Evolutionary conservation across 2,329 filamentous ascomycete species (phyloP).

Genomic region (Calonectria ilicicola): DNA sequence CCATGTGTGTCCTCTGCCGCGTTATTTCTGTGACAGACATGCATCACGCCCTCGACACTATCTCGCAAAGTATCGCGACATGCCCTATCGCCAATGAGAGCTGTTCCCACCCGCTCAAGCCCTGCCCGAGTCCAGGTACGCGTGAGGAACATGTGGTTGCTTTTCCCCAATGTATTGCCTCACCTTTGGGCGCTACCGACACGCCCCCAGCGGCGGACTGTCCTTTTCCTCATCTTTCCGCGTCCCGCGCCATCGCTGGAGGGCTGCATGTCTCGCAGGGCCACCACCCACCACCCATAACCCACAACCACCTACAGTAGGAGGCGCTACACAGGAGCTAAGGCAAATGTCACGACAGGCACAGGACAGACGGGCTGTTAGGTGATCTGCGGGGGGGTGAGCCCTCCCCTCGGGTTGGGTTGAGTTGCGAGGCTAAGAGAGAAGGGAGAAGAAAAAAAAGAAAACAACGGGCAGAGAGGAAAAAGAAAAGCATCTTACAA

Average conservation of each 20-base stretch:
- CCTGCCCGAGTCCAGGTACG: background rate
- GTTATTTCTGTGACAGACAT: slow-evolving; percentile 4
- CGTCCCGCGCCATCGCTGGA: slow-evolving; percentile 18
- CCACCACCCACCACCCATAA: background rate
- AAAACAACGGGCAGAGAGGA: background rate
- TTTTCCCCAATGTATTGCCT: background rate
- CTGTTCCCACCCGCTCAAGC: background rate
- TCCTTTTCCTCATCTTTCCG: background rate
- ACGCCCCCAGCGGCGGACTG: background rate
- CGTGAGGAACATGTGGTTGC: background rate
- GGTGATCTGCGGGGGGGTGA: background rate
- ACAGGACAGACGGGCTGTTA: background rate
- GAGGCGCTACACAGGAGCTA: slow-evolving; percentile 26
- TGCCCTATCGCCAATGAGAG: background rate
- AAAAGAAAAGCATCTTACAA: background rate
- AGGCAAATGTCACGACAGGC: slow-evolving; percentile 9
- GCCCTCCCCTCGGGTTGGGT: background rate
- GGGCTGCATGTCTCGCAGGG: slow-evolving; percentile 36
- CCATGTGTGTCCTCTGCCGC: background rate
- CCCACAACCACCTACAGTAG: too few relatives aligned
- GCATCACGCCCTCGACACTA: background rate
- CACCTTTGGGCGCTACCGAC: background rate
- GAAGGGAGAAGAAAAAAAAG: background rate
- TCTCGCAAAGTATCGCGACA: background rate
- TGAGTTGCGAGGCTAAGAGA: background rate